phyloP scores from a whole-genome alignment of 169 alveolate species.

The Eimeria brunetti region DNA sequence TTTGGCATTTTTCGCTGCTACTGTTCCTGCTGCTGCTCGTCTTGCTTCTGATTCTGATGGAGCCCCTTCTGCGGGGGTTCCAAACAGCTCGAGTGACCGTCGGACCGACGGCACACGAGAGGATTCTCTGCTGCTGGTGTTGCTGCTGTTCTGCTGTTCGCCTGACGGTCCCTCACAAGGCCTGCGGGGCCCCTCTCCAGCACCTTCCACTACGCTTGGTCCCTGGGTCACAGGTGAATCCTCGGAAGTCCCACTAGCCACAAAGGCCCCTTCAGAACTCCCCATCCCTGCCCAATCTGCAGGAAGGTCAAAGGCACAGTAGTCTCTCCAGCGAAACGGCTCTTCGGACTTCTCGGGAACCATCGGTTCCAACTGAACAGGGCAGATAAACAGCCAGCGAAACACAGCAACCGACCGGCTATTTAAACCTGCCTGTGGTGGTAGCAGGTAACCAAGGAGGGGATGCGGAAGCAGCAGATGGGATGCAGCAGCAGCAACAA shows the following conservation, averaged over 20 bases:
- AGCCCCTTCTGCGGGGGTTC: conserved; percentile 6
- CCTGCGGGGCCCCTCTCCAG: neutral
- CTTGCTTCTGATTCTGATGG: neutral
- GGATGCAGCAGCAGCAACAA: conserved; percentile 1
- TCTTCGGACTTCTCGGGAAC: conserved; percentile 54
- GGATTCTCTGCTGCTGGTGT: conserved; percentile 29
- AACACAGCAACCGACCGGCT: neutral
- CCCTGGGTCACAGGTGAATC: neutral
- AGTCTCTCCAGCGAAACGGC: conserved; percentile 51
- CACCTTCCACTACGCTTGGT: conserved; percentile 13
- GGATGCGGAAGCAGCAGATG: neutral
- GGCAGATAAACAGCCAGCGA: neutral
- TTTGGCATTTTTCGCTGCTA: neutral
- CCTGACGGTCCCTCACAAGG: neutral
- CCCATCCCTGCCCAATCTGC: neutral
- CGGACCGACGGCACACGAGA: conserved; percentile 20
- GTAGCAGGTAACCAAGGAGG: neutral
- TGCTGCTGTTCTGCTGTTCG: neutral
- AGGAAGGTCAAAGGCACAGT: conserved; percentile 54
- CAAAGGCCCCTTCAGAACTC: conserved; percentile 9
- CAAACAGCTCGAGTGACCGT: conserved; percentile 19
- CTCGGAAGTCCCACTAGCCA: neutral
- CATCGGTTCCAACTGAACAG: conserved; percentile 44
- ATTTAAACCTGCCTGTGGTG: neutral
- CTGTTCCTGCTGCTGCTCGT: neutral